Percentiles rank a stretch among this genome's conserved stretches.
phyloP scores from a whole-genome alignment of 1,284 basidiomycete genomes.

The Psilocybe mexicana region DNA sequence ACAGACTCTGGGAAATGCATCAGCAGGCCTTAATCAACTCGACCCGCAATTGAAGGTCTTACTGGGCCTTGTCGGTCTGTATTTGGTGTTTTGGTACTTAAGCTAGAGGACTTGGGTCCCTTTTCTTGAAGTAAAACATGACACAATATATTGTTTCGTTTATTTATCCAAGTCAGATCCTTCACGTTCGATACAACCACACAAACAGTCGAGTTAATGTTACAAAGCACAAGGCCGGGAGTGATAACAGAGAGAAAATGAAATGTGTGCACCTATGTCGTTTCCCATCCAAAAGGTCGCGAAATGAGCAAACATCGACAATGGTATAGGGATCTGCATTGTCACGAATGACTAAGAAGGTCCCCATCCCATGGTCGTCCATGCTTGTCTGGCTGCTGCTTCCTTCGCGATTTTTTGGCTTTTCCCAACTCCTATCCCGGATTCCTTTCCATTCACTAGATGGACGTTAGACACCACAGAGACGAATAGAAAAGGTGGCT shows the following conservation, averaged over 20 bases:
- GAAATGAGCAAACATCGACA: constrained; percentile 20
- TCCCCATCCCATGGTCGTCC: constrained; percentile 48
- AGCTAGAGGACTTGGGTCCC: neutral
- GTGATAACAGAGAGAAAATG: neutral
- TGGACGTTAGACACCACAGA: neutral
- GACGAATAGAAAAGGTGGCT: constrained; percentile 19
- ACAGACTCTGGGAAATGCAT: constrained; percentile 33
- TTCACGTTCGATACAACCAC: neutral
- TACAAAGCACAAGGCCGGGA: constrained; percentile 1
- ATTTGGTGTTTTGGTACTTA: constrained; percentile 63
- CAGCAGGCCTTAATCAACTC: constrained; percentile 45
- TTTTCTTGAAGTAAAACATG: neutral
- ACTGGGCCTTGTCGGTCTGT: constrained; percentile 58
- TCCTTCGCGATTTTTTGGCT: constrained; percentile 59
- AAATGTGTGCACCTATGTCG: constrained; percentile 18
- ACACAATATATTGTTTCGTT: neutral
- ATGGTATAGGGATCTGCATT: constrained; percentile 21
- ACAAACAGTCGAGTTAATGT: neutral
- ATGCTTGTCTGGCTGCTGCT: constrained; percentile 54
- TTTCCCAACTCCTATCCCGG: constrained; percentile 46
- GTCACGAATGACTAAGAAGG: constrained; percentile 24
- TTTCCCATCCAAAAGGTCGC: constrained; percentile 11
- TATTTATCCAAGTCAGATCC: neutral
- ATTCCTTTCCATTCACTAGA: constrained; percentile 45
- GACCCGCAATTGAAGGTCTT: constrained; percentile 69